Percentiles rank a stretch among this genome's conserved stretches.
Evolutionary conservation across 345 rosid genomes (phyloP).

Genomic region (Pugionium dolabratum): DNA sequence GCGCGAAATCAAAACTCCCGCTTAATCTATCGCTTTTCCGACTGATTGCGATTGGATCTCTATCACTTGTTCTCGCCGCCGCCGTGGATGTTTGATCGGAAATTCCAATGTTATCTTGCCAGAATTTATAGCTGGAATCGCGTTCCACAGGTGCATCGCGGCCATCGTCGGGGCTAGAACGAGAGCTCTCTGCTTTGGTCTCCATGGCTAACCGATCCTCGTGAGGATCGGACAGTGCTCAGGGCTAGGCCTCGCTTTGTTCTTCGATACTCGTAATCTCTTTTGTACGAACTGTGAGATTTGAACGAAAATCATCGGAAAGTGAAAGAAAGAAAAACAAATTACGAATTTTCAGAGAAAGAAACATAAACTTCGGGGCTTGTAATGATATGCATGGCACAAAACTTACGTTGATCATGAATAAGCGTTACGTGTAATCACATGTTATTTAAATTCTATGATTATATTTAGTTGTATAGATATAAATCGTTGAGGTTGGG

Average conservation of each 20-base stretch:
- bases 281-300: slow-evolving; percentile 47
- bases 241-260: slow-evolving; percentile 20
- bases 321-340: not conserved
- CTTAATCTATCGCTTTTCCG: slow-evolving; percentile 9
- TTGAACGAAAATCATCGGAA: slow-evolving; percentile 54
- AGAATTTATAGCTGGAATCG: slow-evolving; percentile 45
- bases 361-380: slow-evolving; percentile 37
- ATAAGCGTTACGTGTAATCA: slow-evolving; percentile 16
- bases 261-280: slow-evolving; percentile 31
- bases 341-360: slow-evolving; percentile 27
- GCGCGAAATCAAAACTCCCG: slow-evolving; percentile 40
- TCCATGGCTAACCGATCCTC: slow-evolving; percentile 6
- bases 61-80: not conserved
- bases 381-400: slow-evolving; percentile 34
- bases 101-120: slow-evolving; percentile 35
- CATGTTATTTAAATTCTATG: no score
- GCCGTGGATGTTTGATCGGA: not conserved
- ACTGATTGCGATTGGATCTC: not conserved
- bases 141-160: slow-evolving; percentile 27
- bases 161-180: slow-evolving; percentile 17
- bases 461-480: not conserved
- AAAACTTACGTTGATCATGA: slow-evolving; percentile 22
- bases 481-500: not conserved
- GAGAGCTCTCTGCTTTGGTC: slow-evolving; percentile 22
- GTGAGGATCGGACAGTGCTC: slow-evolving; percentile 62